A percentile compares a stretch with the other conserved stretches of the same genome.
These are phyloP conservation scores for Melocanna baccifera DNA, from an alignment of 176 grass and related monocot genomes.

Conservation along the genomic window DNA sequence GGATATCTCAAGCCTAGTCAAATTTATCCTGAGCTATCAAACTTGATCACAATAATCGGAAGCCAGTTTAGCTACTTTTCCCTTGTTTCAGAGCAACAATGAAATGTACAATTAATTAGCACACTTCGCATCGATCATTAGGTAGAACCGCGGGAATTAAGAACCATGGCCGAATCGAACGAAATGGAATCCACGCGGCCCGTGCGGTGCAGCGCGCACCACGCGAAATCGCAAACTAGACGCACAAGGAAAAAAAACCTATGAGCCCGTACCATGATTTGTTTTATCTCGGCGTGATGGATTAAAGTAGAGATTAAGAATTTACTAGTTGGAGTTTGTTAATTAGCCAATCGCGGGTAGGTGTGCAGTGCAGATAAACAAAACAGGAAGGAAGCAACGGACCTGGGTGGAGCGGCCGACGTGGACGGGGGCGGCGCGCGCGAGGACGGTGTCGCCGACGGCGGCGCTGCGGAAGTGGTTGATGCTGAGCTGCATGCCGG, in stretches of 20 bases:
- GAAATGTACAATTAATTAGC: neutral
- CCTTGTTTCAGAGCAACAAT: neutral
- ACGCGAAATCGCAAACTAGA: neutral
- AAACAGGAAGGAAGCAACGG: neutral
- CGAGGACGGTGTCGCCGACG: slow-evolving; percentile 70
- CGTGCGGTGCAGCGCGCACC: too few relatives aligned
- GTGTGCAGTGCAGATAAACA: neutral
- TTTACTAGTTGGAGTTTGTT: neutral
- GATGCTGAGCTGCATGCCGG: slow-evolving; percentile 90
- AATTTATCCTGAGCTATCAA: too few relatives aligned
- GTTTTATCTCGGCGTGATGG: neutral
- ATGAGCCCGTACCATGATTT: neutral
- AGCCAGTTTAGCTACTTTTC: neutral
- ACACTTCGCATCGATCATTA: neutral
- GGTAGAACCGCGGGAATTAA: neutral
- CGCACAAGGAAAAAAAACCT: neutral
- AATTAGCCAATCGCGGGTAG: neutral
- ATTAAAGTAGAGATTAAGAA: neutral
- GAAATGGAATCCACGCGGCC: neutral
- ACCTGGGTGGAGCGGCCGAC: slow-evolving; percentile 75
- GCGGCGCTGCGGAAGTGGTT: slow-evolving; percentile 71
- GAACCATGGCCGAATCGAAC: neutral
- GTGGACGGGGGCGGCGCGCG: slow-evolving; percentile 59
- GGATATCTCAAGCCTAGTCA: too few relatives aligned
- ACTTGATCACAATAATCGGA: neutral